Conservation (phyloP, 2,329 filamentous ascomycete genomes). For the Aspergillus amoenus region DNA sequence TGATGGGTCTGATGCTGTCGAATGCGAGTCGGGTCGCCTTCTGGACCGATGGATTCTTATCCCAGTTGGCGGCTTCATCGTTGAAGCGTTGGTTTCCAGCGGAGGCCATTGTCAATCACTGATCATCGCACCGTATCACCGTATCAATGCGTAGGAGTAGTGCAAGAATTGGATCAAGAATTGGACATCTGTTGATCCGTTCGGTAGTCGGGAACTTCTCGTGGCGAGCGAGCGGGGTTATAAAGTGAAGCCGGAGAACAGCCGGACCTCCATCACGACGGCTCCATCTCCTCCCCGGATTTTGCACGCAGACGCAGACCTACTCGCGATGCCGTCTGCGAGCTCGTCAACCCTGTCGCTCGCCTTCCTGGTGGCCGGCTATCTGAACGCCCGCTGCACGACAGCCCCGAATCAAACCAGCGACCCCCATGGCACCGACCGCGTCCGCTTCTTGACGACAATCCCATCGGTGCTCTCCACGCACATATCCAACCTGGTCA, state of each 20-base stretch:
- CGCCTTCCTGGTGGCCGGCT: conserved; percentile 17
- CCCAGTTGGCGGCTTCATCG: conserved; percentile 55
- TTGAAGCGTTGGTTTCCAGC: conserved; percentile 51
- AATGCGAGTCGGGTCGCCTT: conserved; percentile 46
- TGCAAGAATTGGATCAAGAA: not conserved
- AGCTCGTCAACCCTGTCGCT: conserved; percentile 13
- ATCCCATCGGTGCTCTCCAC: conserved; percentile 7
- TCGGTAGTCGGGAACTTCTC: not conserved
- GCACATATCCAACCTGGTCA: conserved; percentile 3
- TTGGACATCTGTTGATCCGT: not conserved
- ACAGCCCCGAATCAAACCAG: conserved; percentile 24
- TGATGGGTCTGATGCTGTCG: conserved; percentile 43
- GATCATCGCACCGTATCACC: not conserved
- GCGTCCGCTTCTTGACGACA: conserved; percentile 19
- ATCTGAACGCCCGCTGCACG: conserved; percentile 18
- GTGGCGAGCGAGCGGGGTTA: not conserved
- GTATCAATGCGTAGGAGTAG: not conserved
- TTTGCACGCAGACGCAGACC: not conserved
- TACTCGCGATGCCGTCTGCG: conserved; percentile 12
- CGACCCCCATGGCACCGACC: conserved; percentile 12
- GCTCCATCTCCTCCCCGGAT: not conserved
- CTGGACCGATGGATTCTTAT: conserved; percentile 53
- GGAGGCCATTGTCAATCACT: conserved; percentile 2
- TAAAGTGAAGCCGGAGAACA: not conserved
- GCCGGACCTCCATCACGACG: not conserved